Evolutionary conservation across 108 stramenopile genomes (phyloP).

Genomic region (Parietichytrium sp.): DNA sequence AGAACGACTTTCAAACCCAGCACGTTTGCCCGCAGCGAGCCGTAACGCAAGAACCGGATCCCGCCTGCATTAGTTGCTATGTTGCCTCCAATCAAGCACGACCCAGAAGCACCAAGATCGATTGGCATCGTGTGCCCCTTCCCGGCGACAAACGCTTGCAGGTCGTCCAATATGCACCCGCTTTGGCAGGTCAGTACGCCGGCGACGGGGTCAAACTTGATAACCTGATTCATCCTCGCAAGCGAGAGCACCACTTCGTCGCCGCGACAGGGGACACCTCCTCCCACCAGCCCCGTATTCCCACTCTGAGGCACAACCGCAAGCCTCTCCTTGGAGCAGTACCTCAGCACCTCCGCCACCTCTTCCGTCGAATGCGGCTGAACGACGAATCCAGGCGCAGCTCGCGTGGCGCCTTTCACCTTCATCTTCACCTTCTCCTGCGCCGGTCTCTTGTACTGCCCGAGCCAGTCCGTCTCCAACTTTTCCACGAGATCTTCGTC

Average conservation of each 20-base stretch:
- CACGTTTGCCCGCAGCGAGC: conserved; percentile 81
- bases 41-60: conserved; percentile 71
- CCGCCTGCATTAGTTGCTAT: conserved; percentile 93
- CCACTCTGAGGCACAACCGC: conserved; percentile 89
- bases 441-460: not conserved
- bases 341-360: conserved; percentile 76
- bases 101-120: conserved; percentile 91
- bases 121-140: conserved; percentile 74
- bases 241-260: conserved; percentile 80
- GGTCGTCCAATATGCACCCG: conserved; percentile 79
- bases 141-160: conserved; percentile 62
- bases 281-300: conserved; percentile 93
- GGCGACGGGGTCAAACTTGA: conserved; percentile 62
- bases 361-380: conserved; percentile 55
- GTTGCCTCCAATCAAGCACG: conserved; percentile 94
- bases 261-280: conserved; percentile 66
- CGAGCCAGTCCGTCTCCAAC: conserved; percentile 32
- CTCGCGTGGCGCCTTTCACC: no score
- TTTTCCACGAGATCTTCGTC: no score
- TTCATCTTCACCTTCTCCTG: not conserved
- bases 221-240: conserved; percentile 71
- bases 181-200: conserved; percentile 84
- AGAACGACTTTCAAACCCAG: conserved; percentile 88
- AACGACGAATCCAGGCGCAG: conserved; percentile 42
- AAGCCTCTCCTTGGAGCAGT: conserved; percentile 72